These are phyloP conservation scores for Saccharomycopsis oosterbeekiorum DNA, from an alignment of 805 yeast species.

Conservation along the genomic window DNA sequence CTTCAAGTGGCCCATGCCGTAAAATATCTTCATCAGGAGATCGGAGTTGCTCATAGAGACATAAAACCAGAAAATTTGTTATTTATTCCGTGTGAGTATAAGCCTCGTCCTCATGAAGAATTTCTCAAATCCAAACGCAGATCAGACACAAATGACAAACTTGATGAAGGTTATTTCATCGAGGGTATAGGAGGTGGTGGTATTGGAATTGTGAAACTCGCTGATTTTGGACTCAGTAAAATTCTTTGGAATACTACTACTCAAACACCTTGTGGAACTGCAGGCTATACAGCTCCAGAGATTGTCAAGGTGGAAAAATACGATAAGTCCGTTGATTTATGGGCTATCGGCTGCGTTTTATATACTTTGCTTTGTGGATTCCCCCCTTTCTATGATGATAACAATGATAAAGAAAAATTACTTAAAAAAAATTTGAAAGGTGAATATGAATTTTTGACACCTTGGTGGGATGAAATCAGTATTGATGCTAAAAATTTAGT, in stretches of 20 bases:
- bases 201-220: conserved; percentile 53
- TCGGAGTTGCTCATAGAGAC: conserved; percentile 69
- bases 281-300: conserved; percentile 69
- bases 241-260: conserved; percentile 41
- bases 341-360: conserved; percentile 66
- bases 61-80: conserved; percentile 74
- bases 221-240: conserved; percentile 64
- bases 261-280: conserved; percentile 69
- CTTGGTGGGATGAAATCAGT: conserved; percentile 86
- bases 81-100: conserved; percentile 44
- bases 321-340: conserved; percentile 59
- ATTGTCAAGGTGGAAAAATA: conserved; percentile 51
- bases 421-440: conserved; percentile 64
- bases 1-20: conserved; percentile 62
- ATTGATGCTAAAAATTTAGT: conserved; percentile 63
- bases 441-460: conserved; percentile 61
- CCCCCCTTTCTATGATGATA: conserved; percentile 64
- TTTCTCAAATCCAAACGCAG: conserved; percentile 25
- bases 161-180: conserved; percentile 51
- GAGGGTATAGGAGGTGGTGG: conserved; percentile 52
- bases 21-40: conserved; percentile 59
- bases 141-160: conserved; percentile 49
- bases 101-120: conserved; percentile 21
- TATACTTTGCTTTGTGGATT: conserved; percentile 64
- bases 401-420: conserved; percentile 48